Percentiles rank a stretch among this genome's conserved stretches.
Conservation (phyloP, 75 land plant genomes). For the Azolla pinnata region DNA sequence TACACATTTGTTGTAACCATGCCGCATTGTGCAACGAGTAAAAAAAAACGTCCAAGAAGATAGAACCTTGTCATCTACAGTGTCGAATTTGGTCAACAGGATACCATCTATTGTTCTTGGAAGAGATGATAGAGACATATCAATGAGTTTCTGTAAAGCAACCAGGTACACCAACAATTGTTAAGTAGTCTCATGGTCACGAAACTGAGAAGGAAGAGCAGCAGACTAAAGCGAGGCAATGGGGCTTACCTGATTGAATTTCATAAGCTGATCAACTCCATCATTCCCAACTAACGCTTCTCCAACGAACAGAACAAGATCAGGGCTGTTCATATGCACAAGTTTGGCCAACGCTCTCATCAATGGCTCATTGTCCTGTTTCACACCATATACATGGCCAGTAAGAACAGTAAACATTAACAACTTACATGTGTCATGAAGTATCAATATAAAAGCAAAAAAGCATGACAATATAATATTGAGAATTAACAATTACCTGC, state of each 20-base stretch:
- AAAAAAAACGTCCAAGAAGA: background rate
- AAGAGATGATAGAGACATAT: constrained; percentile 54
- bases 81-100: constrained; percentile 83
- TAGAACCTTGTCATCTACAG: constrained; percentile 93
- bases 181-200: no score
- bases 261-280: constrained; percentile 91
- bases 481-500: constrained; percentile 50
- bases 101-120: constrained; percentile 77
- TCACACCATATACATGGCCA: background rate
- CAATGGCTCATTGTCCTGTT: constrained; percentile 91
- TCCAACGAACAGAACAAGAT: constrained; percentile 91
- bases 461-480: background rate
- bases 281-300: constrained; percentile 98
- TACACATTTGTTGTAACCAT: no score
- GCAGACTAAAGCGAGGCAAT: no score
- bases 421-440: no score
- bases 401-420: background rate
- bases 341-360: constrained; percentile 97
- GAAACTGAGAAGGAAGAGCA: no score
- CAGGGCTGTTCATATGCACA: constrained; percentile 81
- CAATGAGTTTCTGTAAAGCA: constrained; percentile 81
- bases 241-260: constrained; percentile 90
- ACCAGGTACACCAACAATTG: no score
- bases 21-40: no score
- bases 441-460: no score